Conservation (phyloP, 2,329 filamentous ascomycete genomes). For the Elsinoe necatrix region DNA sequence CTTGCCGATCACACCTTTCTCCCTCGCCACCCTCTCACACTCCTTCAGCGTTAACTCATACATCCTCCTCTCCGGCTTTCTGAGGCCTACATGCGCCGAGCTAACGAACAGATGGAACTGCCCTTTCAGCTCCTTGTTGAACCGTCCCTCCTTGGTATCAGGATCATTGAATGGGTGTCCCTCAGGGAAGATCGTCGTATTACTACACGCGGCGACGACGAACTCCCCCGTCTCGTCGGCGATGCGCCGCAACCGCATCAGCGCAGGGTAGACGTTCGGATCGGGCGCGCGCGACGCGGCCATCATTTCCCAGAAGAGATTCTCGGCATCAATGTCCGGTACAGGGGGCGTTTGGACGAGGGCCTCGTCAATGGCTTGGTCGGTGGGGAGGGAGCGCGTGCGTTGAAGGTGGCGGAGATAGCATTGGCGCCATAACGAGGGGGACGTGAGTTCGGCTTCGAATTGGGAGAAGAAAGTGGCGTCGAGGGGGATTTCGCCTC, state of each 20-base stretch:
- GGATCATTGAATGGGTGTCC: conserved; percentile 58
- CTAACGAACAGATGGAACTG: conserved; percentile 83
- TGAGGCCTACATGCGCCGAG: conserved; percentile 74
- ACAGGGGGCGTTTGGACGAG: conserved; percentile 45
- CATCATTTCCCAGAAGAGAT: conserved; percentile 92
- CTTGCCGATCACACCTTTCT: conserved; percentile 41
- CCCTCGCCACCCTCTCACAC: conserved; percentile 54
- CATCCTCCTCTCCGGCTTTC: conserved; percentile 78
- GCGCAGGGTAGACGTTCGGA: conserved; percentile 79
- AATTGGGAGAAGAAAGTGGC: conserved; percentile 68
- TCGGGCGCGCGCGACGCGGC: conserved; percentile 58
- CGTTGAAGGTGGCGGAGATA: conserved; percentile 23
- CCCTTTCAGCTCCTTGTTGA: conserved; percentile 46
- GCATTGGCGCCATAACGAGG: conserved; percentile 60
- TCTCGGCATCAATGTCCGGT: conserved; percentile 66
- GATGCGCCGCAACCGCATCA: conserved; percentile 52
- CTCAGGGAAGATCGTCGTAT: conserved; percentile 78
- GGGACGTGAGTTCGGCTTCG: conserved; percentile 60
- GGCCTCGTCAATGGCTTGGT: conserved; percentile 27
- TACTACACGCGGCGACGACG: conserved; percentile 74
- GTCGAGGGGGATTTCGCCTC: conserved; percentile 70
- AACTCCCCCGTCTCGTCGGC: conserved; percentile 36
- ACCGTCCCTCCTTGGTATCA: conserved; percentile 30
- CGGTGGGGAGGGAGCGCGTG: conserved; percentile 28
- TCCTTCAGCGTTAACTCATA: conserved; percentile 65